These are phyloP conservation scores for Euphorbia pulcherrima DNA, from an alignment of 345 rosid species.

Conservation along the genomic window DNA sequence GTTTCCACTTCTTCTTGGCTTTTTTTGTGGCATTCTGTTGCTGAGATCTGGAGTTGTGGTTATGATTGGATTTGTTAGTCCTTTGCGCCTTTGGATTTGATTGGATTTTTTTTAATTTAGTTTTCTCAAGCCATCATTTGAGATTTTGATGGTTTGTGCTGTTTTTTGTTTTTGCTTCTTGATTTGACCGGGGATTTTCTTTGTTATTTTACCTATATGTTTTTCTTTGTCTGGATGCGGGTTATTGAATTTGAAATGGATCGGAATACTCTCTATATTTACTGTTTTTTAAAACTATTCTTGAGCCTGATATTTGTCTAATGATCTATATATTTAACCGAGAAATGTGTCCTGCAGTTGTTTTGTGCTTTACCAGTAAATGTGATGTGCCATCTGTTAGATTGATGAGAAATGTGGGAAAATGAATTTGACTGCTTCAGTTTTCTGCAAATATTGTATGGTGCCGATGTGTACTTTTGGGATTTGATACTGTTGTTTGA, in stretches of 20 bases:
- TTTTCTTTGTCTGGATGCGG: not conserved
- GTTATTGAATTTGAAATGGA: too few relatives aligned
- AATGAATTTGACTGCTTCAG: not conserved
- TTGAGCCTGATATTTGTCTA: not conserved
- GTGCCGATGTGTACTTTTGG: not conserved
- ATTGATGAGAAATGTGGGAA: not conserved
- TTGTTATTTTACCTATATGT: not conserved
- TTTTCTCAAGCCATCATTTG: constrained; percentile 23
- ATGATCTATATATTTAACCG: not conserved
- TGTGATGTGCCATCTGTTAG: not conserved
- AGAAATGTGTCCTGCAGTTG: not conserved
- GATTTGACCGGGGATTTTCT: not conserved
- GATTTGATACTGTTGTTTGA: not conserved
- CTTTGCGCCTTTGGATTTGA: not conserved
- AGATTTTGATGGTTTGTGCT: not conserved
- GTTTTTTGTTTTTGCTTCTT: not conserved
- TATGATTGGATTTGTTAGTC: not conserved
- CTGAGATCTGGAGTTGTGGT: not conserved
- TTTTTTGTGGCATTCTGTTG: not conserved
- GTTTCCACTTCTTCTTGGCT: not conserved
- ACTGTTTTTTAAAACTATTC: not conserved
- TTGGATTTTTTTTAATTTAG: not conserved
- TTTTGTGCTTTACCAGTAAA: too few relatives aligned
- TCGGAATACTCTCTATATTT: not conserved
- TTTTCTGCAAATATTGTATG: not conserved